Evolutionary conservation across 768 basidiomycete species (phyloP).

Genomic region (Russula griseocarnosa): DNA sequence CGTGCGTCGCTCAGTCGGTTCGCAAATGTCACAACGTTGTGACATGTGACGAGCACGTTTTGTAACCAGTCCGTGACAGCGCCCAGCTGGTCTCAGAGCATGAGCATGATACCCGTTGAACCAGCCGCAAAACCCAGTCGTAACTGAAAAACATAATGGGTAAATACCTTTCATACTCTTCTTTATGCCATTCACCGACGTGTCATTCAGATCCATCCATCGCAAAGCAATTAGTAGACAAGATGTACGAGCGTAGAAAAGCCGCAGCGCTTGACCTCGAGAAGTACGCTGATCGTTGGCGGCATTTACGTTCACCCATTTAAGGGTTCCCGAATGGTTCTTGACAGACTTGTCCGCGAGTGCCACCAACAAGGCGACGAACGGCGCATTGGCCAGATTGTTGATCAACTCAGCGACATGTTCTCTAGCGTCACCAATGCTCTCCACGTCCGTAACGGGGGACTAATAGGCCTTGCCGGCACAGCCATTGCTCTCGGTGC

Average conservation of each 20-base stretch:
- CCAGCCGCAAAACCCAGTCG: not conserved
- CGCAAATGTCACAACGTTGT: too few species aligned
- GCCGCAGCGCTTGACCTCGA: slow-evolving; percentile 93
- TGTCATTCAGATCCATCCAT: slow-evolving; percentile 62
- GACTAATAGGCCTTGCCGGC: slow-evolving; percentile 92
- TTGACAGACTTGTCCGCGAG: slow-evolving; percentile 76
- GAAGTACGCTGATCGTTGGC: slow-evolving; percentile 52
- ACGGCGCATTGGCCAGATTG: slow-evolving; percentile 76
- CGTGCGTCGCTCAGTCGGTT: too few species aligned
- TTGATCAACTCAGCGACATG: slow-evolving; percentile 94
- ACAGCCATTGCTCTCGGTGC: slow-evolving; percentile 96
- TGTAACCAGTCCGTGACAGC: too few species aligned
- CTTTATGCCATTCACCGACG: not conserved
- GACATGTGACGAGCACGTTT: too few species aligned
- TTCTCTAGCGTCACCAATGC: slow-evolving; percentile 80
- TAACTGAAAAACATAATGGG: slow-evolving; percentile 6
- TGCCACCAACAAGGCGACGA: slow-evolving; percentile 78
- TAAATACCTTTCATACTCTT: not conserved
- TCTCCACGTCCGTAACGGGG: slow-evolving; percentile 88
- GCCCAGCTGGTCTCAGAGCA: too few species aligned
- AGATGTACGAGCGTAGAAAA: slow-evolving; percentile 96
- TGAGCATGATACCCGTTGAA: not conserved
- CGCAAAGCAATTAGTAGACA: slow-evolving; percentile 80
- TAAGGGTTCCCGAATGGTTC: slow-evolving; percentile 3
- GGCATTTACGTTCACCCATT: not conserved